Evolutionary conservation across 2,329 filamentous ascomycete genomes (phyloP).

Genomic region (Dactylellina drechsleri): DNA sequence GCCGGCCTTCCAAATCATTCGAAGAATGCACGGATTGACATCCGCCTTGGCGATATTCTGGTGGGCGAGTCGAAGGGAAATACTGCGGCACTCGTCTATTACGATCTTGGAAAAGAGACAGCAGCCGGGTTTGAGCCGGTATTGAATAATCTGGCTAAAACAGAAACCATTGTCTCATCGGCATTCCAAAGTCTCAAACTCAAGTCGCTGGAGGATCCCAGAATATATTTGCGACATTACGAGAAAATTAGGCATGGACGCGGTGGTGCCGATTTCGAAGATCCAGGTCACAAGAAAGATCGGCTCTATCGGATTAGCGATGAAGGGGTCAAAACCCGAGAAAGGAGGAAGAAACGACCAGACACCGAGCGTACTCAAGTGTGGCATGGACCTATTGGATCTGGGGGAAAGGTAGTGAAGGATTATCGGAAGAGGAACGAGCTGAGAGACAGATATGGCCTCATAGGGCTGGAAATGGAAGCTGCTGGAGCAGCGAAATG

Average conservation of each 20-base stretch:
- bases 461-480: neutral
- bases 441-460: neutral
- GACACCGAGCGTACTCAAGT: conserved; percentile 58
- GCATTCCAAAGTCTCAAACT: no score
- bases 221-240: no score
- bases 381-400: conserved; percentile 61
- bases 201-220: no score
- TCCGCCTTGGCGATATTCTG: neutral
- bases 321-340: neutral
- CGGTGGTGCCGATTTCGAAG: neutral
- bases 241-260: no score
- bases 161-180: no score
- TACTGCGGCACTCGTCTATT: no score
- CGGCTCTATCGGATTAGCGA: neutral
- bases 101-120: neutral
- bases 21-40: neutral
- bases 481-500: neutral
- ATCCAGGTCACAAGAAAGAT: neutral
- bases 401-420: conserved; percentile 60
- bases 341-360: conserved; percentile 52
- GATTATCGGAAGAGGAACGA: conserved; percentile 57
- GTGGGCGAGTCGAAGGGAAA: neutral
- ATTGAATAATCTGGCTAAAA: no score
- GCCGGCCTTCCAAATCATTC: neutral
- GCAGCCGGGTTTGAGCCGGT: neutral